Base-by-base conservation (phyloP, 768 basidiomycete genomes). In the Tricholomella constricta region DNA sequence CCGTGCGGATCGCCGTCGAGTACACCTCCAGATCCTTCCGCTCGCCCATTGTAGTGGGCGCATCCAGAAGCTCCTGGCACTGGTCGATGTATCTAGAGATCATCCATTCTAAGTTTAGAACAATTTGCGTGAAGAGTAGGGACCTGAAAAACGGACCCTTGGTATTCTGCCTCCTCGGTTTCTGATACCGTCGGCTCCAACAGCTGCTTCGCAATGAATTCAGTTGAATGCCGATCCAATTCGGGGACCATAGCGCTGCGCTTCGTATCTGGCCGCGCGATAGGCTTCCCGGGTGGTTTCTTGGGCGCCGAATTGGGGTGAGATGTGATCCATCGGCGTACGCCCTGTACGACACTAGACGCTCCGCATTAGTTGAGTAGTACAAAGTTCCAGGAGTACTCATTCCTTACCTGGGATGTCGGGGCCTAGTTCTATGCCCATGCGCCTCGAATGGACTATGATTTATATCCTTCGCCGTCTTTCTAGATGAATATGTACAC, bases 371-470 rank as follows among this genome's bases (percentile, higher is more conserved):
- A 10, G 41, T 14, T 9, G 14, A 11, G 4, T 10, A 32, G 31
- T 14, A 2, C 31, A 2, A 32, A 32, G 10, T 11, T 32, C 31
- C 10, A 11, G 2, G 49, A 12, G 17, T 8, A 34, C 66, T 35
- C 59, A 29, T 38, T 48, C 43, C 55, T 29, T 56, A 71, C 68
- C 73, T 66, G 19, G 78, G 69, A 26, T 72, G 72, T 17, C 71
- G 71, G 42, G 69, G 65, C 10, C 63, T 63, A 23, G 58, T 61
- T 4, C 66, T 58, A 40, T 73, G 75, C 31, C 82, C 78, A 47
- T 83, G 83, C 0, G 85, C 75, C 58, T 83, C 75, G 63, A 94
- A 94, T 0, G 92, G 92, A 62, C 90, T 93, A 42, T 83, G 76
- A 38, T 85, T 81, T 48, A 85, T 72, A 59, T 85, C 84, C 57